Conservation (phyloP, 2,329 filamentous ascomycete genomes). For the Pseudogymnoascus sp. region DNA sequence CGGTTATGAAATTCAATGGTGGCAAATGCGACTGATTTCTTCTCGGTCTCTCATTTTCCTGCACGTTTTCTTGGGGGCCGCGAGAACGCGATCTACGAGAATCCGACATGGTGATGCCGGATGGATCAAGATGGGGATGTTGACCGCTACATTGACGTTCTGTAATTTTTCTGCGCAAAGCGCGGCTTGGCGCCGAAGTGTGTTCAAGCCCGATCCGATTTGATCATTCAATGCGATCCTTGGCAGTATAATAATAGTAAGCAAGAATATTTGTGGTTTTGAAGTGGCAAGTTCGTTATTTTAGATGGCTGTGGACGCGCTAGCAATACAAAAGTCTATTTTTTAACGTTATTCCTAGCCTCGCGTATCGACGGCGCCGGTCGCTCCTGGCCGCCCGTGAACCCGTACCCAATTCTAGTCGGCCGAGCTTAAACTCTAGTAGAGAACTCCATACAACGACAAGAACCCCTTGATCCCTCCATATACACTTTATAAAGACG, state of each 20-base stretch:
- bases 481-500: too few species aligned
- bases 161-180: not conserved
- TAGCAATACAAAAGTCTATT: not conserved
- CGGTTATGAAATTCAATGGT: slow-evolving; percentile 52
- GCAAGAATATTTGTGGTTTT: not conserved
- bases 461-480: not conserved
- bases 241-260: not conserved
- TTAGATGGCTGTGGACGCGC: not conserved
- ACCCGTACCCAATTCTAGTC: not conserved
- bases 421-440: not conserved
- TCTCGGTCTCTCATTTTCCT: not conserved
- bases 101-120: not conserved
- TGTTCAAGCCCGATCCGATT: not conserved
- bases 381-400: not conserved
- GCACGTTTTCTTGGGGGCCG: not conserved
- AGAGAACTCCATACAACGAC: not conserved
- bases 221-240: not conserved
- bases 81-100: not conserved
- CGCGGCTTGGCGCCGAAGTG: not conserved
- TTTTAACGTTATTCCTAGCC: not conserved
- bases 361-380: not conserved
- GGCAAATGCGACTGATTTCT: slow-evolving; percentile 25
- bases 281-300: not conserved
- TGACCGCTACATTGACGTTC: not conserved
- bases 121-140: not conserved